phyloP scores from a whole-genome alignment of 2,329 filamentous ascomycete species.

The Neopestalotiopsis sp. region DNA sequence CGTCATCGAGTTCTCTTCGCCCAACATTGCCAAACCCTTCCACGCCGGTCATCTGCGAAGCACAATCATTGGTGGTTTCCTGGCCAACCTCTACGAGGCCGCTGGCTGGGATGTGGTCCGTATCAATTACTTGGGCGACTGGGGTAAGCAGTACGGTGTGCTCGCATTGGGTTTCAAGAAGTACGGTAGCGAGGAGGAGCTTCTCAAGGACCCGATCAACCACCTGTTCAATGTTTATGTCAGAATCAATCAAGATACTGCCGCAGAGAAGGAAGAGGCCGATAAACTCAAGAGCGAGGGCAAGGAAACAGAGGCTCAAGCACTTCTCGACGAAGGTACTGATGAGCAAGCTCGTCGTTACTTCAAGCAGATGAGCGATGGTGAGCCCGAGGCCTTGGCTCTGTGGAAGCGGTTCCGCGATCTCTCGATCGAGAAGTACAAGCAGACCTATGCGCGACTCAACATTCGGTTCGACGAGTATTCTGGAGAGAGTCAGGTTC shows the following conservation, averaged over 20 bases:
- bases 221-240: conserved; percentile 78
- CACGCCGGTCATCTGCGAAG: conserved; percentile 76
- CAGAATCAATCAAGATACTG: conserved; percentile 66
- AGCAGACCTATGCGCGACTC: conserved; percentile 62
- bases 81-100: conserved; percentile 70
- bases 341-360: conserved; percentile 63
- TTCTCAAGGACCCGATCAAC: conserved; percentile 69
- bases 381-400: conserved; percentile 58
- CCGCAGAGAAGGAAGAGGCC: conserved; percentile 64
- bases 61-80: conserved; percentile 77
- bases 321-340: conserved; percentile 48
- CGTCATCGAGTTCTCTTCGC: conserved; percentile 75
- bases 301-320: conserved; percentile 46
- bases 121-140: conserved; percentile 80
- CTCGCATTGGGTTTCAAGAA: conserved; percentile 71
- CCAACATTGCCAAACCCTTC: conserved; percentile 80
- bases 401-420: conserved; percentile 65
- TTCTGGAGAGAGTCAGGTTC: conserved; percentile 77
- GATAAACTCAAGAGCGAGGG: conserved; percentile 54
- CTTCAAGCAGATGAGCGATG: conserved; percentile 66
- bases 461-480: conserved; percentile 68
- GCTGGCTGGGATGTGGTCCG: conserved; percentile 74
- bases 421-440: conserved; percentile 63
- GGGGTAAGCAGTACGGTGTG: conserved; percentile 75
- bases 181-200: conserved; percentile 69